Evolutionary conservation across 2,329 filamentous ascomycete genomes (phyloP).

Genomic region (Botrytis hyacinthi): DNA sequence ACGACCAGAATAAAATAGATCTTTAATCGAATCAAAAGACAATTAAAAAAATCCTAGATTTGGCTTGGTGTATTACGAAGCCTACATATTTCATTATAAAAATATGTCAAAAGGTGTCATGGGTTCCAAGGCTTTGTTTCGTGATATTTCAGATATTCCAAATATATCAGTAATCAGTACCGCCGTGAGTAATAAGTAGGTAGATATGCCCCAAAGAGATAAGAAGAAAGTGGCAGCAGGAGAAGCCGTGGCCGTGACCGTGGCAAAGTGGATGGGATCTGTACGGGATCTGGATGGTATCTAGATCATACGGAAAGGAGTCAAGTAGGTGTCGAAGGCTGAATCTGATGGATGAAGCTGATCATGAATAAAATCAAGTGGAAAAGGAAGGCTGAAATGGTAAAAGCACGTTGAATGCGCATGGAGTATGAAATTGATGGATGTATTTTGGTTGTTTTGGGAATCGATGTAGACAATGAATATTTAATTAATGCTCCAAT

Average conservation of each 20-base stretch:
- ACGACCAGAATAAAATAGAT: too few species aligned
- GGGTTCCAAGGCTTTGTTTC: constrained; percentile 7
- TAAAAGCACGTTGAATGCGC: neutral
- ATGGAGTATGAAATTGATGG: neutral
- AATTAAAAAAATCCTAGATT: neutral
- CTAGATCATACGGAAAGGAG: neutral
- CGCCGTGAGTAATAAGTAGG: neutral
- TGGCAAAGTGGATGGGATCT: neutral
- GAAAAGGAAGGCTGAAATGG: neutral
- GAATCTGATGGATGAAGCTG: neutral
- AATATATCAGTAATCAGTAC: neutral
- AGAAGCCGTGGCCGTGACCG: neutral
- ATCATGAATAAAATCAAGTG: neutral
- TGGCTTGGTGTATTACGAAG: constrained; percentile 10
- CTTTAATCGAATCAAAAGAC: constrained; percentile 13
- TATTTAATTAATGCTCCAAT: neutral
- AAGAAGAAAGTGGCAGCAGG: neutral
- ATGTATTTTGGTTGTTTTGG: neutral
- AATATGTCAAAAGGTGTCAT: constrained; percentile 11
- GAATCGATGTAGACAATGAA: neutral
- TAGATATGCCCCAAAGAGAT: neutral
- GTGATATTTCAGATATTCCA: neutral
- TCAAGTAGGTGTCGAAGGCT: neutral
- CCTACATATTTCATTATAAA: constrained; percentile 11
- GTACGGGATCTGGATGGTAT: neutral